Evolutionary conservation across 805 yeast genomes (phyloP).

Genomic region (Wickerhamiella parazyma): DNA sequence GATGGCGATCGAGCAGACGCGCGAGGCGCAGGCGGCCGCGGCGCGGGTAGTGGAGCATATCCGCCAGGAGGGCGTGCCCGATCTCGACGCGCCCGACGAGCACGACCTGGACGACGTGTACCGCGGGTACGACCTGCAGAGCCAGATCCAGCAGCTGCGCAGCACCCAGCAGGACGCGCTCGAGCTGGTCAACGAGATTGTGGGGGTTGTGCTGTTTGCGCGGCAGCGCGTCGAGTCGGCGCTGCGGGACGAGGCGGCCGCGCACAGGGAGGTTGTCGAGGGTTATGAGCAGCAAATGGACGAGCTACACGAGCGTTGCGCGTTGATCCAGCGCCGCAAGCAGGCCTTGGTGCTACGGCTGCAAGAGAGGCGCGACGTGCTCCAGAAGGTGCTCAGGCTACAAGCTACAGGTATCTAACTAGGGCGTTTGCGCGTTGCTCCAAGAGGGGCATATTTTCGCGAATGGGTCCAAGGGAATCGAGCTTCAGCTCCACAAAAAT

Average conservation of each 20-base stretch:
- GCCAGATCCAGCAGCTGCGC: constrained; percentile 14
- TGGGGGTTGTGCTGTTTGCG: constrained; percentile 11
- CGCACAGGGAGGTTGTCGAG: no score
- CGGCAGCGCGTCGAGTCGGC: constrained; percentile 11
- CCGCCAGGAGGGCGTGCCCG: constrained; percentile 8
- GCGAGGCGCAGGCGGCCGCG: constrained; percentile 16
- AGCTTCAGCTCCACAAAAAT: constrained; percentile 63
- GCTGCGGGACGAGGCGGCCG: constrained; percentile 3
- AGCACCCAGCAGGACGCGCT: constrained; percentile 17
- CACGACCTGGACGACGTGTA: not conserved
- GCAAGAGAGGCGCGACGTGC: constrained; percentile 1
- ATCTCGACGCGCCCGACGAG: not conserved
- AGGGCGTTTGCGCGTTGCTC: constrained; percentile 42
- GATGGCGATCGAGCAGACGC: constrained; percentile 16
- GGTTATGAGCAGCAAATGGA: not conserved
- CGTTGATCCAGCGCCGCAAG: constrained; percentile 6
- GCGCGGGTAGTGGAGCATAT: constrained; percentile 19
- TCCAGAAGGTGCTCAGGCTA: not conserved
- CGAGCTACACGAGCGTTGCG: constrained; percentile 9
- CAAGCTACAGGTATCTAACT: not conserved
- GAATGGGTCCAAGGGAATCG: constrained; percentile 37
- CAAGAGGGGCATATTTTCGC: constrained; percentile 56
- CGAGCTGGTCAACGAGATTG: constrained; percentile 13
- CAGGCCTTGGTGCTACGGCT: not conserved
- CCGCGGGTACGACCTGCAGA: constrained; percentile 12